Base-by-base conservation (phyloP, 345 rosid species). In the Psidium friedrichsthalianum region DNA sequence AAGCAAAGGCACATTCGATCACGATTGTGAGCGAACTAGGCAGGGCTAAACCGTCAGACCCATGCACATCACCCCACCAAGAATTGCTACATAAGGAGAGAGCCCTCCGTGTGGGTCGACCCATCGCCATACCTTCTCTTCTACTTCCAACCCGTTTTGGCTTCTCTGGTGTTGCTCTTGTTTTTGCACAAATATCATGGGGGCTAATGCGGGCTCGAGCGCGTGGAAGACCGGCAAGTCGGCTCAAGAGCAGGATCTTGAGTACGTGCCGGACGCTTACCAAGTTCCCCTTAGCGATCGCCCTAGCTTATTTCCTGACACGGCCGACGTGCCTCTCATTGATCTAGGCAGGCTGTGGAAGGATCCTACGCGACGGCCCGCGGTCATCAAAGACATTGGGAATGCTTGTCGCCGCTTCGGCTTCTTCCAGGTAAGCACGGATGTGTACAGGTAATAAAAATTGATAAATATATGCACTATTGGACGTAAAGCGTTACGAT, bases 341-440 rank as follows among this genome's bases (percentile, higher is more conserved):
- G 95, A 95, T 53, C 59, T 94, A 42, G 83, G 87, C 81, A 85
- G 86, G n/a, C 55, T 95, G 86, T 87, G 86, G 51, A 86, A 87
- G 52, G 86, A 78, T 61, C 81, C 76, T 27, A 80, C 25, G 61
- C 82, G 84, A 74, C 93, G 95, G 85, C 87, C 87, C 22, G 2
- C 2, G 4, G 90, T 86, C 85, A 83, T 93, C 64, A 85, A 86
- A 82, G 89, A 94, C 82, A 84, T 94, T 22, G 88, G 86, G 3
- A 84, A 85, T 54, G 95, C 94, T 74, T 91, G 94, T 82, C 86
- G 87, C 56, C 84, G 25, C 6, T 40, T 84, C 27, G 96, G 96
- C 51, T 93, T 93, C 87, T 93, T 94, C 83, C 94, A 91, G 78
- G 97, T 94, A 88, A 89, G 51, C 25, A 8, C 18, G 15, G 27